These are phyloP conservation scores for Fusarium sarcochroum DNA, from an alignment of 2,329 filamentous ascomycete species.

Conservation along the genomic window DNA sequence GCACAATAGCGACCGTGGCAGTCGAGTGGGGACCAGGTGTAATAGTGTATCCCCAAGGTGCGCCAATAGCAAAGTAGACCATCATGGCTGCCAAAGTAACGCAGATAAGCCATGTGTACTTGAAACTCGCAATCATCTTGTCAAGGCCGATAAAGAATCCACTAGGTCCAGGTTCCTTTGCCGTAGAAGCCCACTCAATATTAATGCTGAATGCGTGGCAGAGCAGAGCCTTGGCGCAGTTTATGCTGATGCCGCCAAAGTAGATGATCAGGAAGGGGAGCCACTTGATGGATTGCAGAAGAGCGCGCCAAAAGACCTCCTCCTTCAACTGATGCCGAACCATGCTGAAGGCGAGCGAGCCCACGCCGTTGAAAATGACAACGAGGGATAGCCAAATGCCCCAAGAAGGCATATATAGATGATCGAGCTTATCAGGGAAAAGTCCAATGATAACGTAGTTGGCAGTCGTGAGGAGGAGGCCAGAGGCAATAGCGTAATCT, in stretches of 20 bases:
- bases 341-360: slow-evolving; percentile 36
- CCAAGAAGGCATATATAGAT: slow-evolving; percentile 77
- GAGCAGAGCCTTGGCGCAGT: slow-evolving; percentile 41
- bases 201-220: slow-evolving; percentile 43
- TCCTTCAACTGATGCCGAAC: slow-evolving; percentile 27
- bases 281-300: slow-evolving; percentile 42
- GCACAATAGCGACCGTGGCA: slow-evolving; percentile 39
- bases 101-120: slow-evolving; percentile 51
- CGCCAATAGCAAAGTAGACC: slow-evolving; percentile 43
- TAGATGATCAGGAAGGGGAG: slow-evolving; percentile 42
- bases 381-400: slow-evolving; percentile 67
- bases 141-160: slow-evolving; percentile 51
- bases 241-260: slow-evolving; percentile 46
- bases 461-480: slow-evolving; percentile 73
- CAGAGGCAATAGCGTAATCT: slow-evolving; percentile 76
- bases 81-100: slow-evolving; percentile 37
- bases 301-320: slow-evolving; percentile 36
- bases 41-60: slow-evolving; percentile 38
- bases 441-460: slow-evolving; percentile 81
- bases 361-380: slow-evolving; percentile 38
- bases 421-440: slow-evolving; percentile 75
- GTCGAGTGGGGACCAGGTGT: slow-evolving; percentile 32
- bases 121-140: slow-evolving; percentile 60
- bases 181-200: slow-evolving; percentile 45
- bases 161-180: slow-evolving; percentile 43